A percentile compares a stretch with the other conserved stretches of the same genome.
Evolutionary conservation across 2,329 filamentous ascomycete species (phyloP).

Genomic region (Teratosphaeria viscida): DNA sequence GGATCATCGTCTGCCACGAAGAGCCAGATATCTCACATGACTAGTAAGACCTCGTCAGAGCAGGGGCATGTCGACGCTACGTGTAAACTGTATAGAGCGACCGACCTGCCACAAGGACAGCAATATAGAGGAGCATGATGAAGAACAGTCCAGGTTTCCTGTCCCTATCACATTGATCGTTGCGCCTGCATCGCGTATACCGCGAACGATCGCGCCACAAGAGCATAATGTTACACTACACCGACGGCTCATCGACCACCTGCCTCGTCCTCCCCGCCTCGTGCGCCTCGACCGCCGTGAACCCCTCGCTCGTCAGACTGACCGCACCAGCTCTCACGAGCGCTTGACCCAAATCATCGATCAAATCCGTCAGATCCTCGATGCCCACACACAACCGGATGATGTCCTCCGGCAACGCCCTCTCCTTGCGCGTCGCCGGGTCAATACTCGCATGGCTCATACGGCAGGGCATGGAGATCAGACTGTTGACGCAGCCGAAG

Average conservation of each 20-base stretch:
- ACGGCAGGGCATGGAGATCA: conserved; percentile 98
- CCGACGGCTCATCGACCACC: conserved; percentile 27
- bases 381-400: conserved; percentile 94
- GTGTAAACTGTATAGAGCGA: too few relatives aligned
- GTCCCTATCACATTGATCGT: too few relatives aligned
- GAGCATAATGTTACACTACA: too few relatives aligned
- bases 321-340: conserved; percentile 93
- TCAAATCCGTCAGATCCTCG: conserved; percentile 81
- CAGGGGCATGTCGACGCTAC: too few relatives aligned
- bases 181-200: too few relatives aligned
- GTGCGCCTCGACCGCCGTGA: conserved; percentile 47
- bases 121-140: too few relatives aligned
- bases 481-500: conserved; percentile 94
- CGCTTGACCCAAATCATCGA: conserved; percentile 84
- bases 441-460: conserved; percentile 99
- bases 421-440: conserved; percentile 78
- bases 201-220: too few relatives aligned
- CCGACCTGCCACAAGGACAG: too few relatives aligned
- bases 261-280: conserved; percentile 21
- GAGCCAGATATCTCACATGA: too few relatives aligned
- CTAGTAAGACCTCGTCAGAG: too few relatives aligned
- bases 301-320: conserved; percentile 65
- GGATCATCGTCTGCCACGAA: too few relatives aligned
- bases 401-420: conserved; percentile 91
- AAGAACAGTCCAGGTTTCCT: too few relatives aligned